Base-by-base conservation (phyloP, 78 protist genomes). In the Dictyostelium capitatum region DNA sequence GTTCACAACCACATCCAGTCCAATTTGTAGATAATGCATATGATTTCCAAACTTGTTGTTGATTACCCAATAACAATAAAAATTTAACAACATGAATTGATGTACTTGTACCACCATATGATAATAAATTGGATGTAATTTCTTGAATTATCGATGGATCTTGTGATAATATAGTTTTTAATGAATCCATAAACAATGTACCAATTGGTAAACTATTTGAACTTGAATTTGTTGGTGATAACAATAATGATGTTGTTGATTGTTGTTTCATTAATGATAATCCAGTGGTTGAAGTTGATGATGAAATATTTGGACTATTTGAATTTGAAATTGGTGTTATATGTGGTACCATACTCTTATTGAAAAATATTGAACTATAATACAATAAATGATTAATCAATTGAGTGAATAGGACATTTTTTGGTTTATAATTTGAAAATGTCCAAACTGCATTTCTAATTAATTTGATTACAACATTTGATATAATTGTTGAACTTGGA, bases 311-410 rank as follows among this genome's bases (percentile, higher is more conserved):
- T 73, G 79, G 79, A 46, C 79, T 73, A 46, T n/a, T 73, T 6
- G 79, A n/a, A n/a, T 15, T 17, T 73, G 79, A 46, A 7, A 15
- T n/a, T n/a, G 79, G 53, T 10, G 79, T 28, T 4, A 67, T 67
- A 32, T 72, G 82, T 23, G 93, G 83, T n/a, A 77, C 30, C 1
- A 87, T 23, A 28, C 6, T 30, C 19, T 78, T 77, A 50, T 87
- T 87, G 79, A 87, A 87, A 50, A 87, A 87, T 8, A 87, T 15
- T 41, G 67, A 53, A 41, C 78, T 54, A 64, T 77, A 87, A 74
- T 87, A 87, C 8, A 87, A 75, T 3, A 87, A 41, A 43, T 87
- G 93, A 64, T 87, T 87, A 46, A 87, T 87, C 32, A 87, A 23
- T 20, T 64, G 70, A 3, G 69, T 30, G 28, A 77, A 77, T 12